phyloP scores from a whole-genome alignment of 179 eudicot genomes.

The Carnegiea gigantea region DNA sequence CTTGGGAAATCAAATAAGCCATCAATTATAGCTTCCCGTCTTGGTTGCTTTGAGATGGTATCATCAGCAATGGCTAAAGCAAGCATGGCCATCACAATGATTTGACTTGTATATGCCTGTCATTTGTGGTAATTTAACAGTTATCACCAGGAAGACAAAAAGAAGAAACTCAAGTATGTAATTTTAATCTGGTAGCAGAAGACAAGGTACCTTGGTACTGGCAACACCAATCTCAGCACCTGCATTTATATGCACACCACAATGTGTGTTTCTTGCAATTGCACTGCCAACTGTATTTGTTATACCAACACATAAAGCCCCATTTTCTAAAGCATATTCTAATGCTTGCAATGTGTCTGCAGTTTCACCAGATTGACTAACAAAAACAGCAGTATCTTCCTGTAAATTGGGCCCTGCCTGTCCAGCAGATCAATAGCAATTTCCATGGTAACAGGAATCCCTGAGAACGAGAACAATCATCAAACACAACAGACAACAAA shows the following conservation, averaged over 20 bases:
- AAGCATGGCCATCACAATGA: conserved; percentile 94
- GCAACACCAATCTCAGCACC: conserved; percentile 99
- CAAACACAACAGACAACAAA: neutral
- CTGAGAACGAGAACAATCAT: conserved; percentile 30
- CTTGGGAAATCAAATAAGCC: conserved; percentile 87
- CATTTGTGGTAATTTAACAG: conserved; percentile 16
- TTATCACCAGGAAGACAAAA: no score
- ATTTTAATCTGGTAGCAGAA: no score
- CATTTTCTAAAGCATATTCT: conserved; percentile 88
- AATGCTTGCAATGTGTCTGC: conserved; percentile 90
- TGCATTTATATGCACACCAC: conserved; percentile 96
- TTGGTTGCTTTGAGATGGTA: conserved; percentile 72
- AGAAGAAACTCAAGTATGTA: no score
- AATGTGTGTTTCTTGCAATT: conserved; percentile 89
- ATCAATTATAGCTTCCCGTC: conserved; percentile 79
- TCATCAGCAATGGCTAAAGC: conserved; percentile 93
- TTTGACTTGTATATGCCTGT: conserved; percentile 99
- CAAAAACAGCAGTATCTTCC: conserved; percentile 97
- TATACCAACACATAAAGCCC: conserved; percentile 95
- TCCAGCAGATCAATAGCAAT: conserved; percentile 96
- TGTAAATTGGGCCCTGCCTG: conserved; percentile 95
- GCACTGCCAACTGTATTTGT: conserved; percentile 98
- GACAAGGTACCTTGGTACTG: no score
- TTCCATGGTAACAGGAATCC: conserved; percentile 96
- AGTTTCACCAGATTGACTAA: conserved; percentile 99